phyloP scores from a whole-genome alignment of 1,284 basidiomycete genomes.

The Anthracocystis setariae region DNA sequence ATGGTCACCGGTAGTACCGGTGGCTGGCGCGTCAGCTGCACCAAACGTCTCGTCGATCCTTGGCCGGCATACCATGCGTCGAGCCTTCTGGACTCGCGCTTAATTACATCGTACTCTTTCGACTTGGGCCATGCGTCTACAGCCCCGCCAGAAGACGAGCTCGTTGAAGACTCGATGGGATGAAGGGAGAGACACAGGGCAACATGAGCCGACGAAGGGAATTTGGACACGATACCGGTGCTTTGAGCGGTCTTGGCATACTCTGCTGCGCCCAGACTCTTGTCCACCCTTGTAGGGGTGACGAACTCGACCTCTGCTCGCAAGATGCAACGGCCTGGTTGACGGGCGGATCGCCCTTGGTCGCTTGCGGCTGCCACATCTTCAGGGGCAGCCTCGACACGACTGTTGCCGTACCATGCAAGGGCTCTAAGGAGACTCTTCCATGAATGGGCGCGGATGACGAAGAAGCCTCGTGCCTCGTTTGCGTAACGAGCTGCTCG shows the following conservation, averaged over 20 bases:
- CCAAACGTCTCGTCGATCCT: slow-evolving; percentile 47
- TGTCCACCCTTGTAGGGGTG: slow-evolving; percentile 40
- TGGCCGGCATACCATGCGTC: slow-evolving; percentile 48
- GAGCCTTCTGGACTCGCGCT: slow-evolving; percentile 42
- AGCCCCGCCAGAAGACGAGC: slow-evolving; percentile 8
- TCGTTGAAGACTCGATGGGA: slow-evolving; percentile 7
- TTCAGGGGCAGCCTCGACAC: slow-evolving; percentile 47
- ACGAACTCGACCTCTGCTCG: slow-evolving; percentile 56
- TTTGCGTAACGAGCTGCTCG: neutral
- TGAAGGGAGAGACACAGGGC: slow-evolving; percentile 48
- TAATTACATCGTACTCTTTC: slow-evolving; percentile 28
- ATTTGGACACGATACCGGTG: slow-evolving; percentile 23
- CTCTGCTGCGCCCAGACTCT: slow-evolving; percentile 27
- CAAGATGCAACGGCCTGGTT: slow-evolving; percentile 10
- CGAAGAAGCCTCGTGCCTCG: slow-evolving; percentile 24
- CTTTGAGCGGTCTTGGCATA: slow-evolving; percentile 24
- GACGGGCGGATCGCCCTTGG: neutral
- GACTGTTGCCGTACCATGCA: slow-evolving; percentile 60
- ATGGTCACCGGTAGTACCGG: slow-evolving; percentile 40
- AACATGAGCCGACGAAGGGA: slow-evolving; percentile 47
- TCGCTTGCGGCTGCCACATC: slow-evolving; percentile 42
- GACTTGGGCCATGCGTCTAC: slow-evolving; percentile 33
- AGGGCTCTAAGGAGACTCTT: slow-evolving; percentile 53
- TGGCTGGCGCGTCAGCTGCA: slow-evolving; percentile 45
- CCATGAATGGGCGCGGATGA: slow-evolving; percentile 54